Evolutionary conservation across 2,329 filamentous ascomycete genomes (phyloP), one percentile per base, ranked within the genome.

Genomic region (Hypoxylon sp.): DNA sequence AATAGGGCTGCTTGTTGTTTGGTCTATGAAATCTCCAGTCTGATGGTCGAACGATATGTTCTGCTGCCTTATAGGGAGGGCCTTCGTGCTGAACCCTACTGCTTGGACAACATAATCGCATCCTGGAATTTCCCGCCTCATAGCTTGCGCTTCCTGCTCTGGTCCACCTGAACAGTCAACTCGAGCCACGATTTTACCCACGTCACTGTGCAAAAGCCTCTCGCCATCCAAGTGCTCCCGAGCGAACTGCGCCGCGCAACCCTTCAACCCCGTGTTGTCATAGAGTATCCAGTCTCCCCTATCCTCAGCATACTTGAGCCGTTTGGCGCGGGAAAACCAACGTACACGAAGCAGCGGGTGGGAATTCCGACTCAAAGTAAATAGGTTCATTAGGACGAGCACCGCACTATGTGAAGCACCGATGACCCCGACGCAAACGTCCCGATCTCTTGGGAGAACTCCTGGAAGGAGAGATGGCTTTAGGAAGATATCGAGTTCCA

Each of bases 251-350:
- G 89, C 89, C 0, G 87, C 88, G 40, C 84, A 81, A 20, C 89
- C 89, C 77, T 91, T 91, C 30, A 91, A 81, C 2, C 89, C 89
- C 0, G 89, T 91, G 77, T 90, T 91, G 74, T 91, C 89, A 60
- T 86, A 84, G 27, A 89, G 78, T 66, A 90, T 90, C 88, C 89
- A 90, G 64, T 86, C 87, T 68, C 89, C 88, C 78, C 83, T 87
- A 75, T 85, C 87, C 73, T 88, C 85, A 14, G 89, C 89, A 69
- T 91, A 91, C 25, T 86, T 85, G 8, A 91, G 82, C 10, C 33
- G 35, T 0, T 83, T 78, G 71, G 89, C 85, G n/a, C 89, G 83
- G 31, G 81, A 88, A 77, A 91, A 89, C 89, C 89, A 91, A 72
- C 86, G 87, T 60, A 90, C 82, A 31, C 82, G 83, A 2, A 91